phyloP scores from a whole-genome alignment of 768 basidiomycete species.

The Termitomyces sp. region DNA sequence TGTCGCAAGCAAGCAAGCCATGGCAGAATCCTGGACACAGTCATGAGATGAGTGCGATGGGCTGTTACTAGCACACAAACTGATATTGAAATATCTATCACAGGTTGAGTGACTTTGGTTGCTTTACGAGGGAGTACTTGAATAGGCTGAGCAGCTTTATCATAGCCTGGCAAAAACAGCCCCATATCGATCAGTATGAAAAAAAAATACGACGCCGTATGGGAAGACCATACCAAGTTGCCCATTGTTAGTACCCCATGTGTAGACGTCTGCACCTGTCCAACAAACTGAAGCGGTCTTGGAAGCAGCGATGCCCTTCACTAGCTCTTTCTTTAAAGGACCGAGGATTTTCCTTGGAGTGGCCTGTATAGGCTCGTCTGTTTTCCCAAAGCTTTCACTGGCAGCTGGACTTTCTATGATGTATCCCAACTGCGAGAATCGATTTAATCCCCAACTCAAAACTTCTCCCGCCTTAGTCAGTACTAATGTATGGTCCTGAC shows the following conservation, averaged over 20 bases:
- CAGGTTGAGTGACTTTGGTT: slow-evolving; percentile 65
- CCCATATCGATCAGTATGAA: background rate
- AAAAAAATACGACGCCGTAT: background rate
- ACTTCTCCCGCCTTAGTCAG: slow-evolving; percentile 80
- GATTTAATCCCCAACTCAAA: slow-evolving; percentile 86
- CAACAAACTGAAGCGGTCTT: slow-evolving; percentile 87
- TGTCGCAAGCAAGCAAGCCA: slow-evolving; percentile 75
- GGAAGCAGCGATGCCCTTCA: slow-evolving; percentile 81
- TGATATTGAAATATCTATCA: slow-evolving; percentile 69
- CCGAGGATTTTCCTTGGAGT: slow-evolving; percentile 72
- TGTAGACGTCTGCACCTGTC: slow-evolving; percentile 68
- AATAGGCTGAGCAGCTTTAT: slow-evolving; percentile 64
- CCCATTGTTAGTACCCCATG: slow-evolving; percentile 92
- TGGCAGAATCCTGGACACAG: slow-evolving; percentile 61
- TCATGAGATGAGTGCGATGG: background rate
- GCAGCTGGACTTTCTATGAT: slow-evolving; percentile 50
- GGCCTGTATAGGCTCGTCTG: slow-evolving; percentile 73
- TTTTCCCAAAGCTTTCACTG: slow-evolving; percentile 28
- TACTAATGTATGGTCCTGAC: slow-evolving; percentile 92
- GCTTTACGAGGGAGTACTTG: slow-evolving; percentile 79
- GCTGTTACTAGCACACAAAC: slow-evolving; percentile 34
- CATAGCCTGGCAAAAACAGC: slow-evolving; percentile 53
- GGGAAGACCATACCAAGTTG: slow-evolving; percentile 66
- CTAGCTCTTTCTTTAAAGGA: slow-evolving; percentile 69
- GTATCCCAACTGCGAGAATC: slow-evolving; percentile 88